These are phyloP conservation scores for Monosporascus ibericus DNA, from an alignment of 2,329 filamentous ascomycete species.

Conservation along the genomic window DNA sequence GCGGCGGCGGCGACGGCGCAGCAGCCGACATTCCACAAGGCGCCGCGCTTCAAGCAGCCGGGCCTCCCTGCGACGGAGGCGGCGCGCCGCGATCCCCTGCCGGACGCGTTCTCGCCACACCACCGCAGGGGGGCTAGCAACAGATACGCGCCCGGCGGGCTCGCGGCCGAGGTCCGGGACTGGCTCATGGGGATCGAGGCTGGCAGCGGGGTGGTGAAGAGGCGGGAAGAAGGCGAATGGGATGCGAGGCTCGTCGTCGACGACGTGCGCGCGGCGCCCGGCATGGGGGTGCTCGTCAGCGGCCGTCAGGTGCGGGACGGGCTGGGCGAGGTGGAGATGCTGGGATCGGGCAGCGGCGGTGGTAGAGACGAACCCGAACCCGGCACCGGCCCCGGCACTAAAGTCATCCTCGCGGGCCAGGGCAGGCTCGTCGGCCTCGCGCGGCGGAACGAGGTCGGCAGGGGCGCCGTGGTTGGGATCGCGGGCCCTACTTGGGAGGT, in stretches of 20 bases:
- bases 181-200: conserved; percentile 39
- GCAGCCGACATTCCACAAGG: conserved; percentile 27
- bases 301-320: conserved; percentile 8
- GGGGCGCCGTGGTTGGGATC: conserved; percentile 25
- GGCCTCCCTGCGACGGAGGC: conserved; percentile 10
- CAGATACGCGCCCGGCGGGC: conserved; percentile 32
- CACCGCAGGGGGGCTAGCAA: conserved; percentile 20
- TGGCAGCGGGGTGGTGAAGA: conserved; percentile 9
- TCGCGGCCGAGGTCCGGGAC: conserved; percentile 36
- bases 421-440: conserved; percentile 22
- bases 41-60: conserved; percentile 32
- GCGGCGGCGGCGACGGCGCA: conserved; percentile 1
- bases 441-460: conserved; percentile 17
- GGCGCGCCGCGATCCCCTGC: conserved; percentile 20
- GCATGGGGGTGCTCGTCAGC: conserved; percentile 23
- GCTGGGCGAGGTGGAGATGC: background rate
- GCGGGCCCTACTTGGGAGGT: conserved; percentile 32
- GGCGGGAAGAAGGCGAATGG: conserved; percentile 14
- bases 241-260: conserved; percentile 16
- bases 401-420: conserved; percentile 22
- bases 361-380: background rate
- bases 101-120: conserved; percentile 34
- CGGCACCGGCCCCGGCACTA: background rate
- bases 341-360: background rate
- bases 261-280: conserved; percentile 13